A percentile compares a stretch with the other conserved stretches of the same genome.
phyloP scores from a whole-genome alignment of 495 filamentous ascomycete species.

The Massariosphaeria phaeospora region DNA sequence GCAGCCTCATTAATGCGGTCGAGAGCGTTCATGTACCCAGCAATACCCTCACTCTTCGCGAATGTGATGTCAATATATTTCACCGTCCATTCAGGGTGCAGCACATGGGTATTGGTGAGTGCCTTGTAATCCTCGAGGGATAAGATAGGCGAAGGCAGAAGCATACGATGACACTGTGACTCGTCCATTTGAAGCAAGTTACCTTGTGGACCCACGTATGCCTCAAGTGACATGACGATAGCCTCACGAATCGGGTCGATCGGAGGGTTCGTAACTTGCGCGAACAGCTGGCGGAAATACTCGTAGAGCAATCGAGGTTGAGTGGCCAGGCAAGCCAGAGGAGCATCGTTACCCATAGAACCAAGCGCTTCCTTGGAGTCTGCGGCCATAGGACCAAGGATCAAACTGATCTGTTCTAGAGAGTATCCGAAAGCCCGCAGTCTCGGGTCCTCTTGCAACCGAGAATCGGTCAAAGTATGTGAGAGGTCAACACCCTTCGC shows the following conservation, averaged over 20 bases:
- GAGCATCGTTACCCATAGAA: constrained; percentile 99
- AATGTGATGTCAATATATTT: constrained; percentile 96
- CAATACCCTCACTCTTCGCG: constrained; percentile 76
- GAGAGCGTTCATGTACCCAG: constrained; percentile 83
- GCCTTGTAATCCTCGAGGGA: constrained; percentile 91
- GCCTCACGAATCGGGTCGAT: constrained; percentile 98
- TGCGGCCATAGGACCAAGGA: constrained; percentile 94
- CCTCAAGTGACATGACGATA: constrained; percentile 97
- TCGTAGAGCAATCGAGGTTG: constrained; percentile 91
- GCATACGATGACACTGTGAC: constrained; percentile 79
- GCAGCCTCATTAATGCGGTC: constrained; percentile 85
- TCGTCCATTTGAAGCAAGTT: constrained; percentile 95
- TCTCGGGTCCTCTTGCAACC: constrained; percentile 77
- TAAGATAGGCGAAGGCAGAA: constrained; percentile 85
- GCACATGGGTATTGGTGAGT: constrained; percentile 67
- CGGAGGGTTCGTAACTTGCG: constrained; percentile 97
- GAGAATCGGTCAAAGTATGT: constrained; percentile 62
- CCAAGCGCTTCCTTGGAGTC: constrained; percentile 99
- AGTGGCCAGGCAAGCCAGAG: constrained; percentile 82
- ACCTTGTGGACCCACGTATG: constrained; percentile 95
- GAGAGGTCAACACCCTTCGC: constrained; percentile 58
- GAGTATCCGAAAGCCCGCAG: constrained; percentile 92
- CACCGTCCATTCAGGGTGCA: constrained; percentile 82
- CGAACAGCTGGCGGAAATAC: constrained; percentile 98
- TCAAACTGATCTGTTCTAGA: constrained; percentile 90